A percentile compares a stretch with the other conserved stretches of the same genome.
Evolutionary conservation across 2,329 filamentous ascomycete species (phyloP).

Genomic region (Claviceps fusiformis): DNA sequence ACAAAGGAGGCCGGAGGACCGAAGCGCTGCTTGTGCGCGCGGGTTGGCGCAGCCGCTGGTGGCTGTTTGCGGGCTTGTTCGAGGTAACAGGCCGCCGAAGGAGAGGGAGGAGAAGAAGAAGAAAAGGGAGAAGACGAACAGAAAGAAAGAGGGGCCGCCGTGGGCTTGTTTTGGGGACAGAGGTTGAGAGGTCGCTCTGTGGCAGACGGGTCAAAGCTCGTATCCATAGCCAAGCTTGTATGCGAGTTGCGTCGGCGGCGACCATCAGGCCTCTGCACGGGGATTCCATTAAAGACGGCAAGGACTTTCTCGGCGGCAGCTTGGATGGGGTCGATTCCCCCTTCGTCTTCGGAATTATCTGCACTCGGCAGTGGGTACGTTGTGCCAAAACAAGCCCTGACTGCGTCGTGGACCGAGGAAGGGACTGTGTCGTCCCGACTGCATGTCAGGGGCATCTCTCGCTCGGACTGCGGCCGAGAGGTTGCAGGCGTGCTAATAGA

Average conservation of each 20-base stretch:
- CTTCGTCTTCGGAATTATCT: slow-evolving; percentile 5
- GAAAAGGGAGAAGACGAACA: no score
- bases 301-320: slow-evolving; percentile 10
- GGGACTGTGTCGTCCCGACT: slow-evolving; percentile 2
- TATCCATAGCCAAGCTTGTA: slow-evolving; percentile 4
- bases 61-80: slow-evolving; percentile 10
- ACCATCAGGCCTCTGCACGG: slow-evolving; percentile 7
- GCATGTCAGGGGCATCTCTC: slow-evolving; percentile 13
- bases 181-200: slow-evolving; percentile 25
- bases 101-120: no score
- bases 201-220: slow-evolving; percentile 21
- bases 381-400: not conserved
- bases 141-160: no score
- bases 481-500: slow-evolving; percentile 25
- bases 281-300: slow-evolving; percentile 8
- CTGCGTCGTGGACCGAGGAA: slow-evolving; percentile 1
- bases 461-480: slow-evolving; percentile 27
- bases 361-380: slow-evolving; percentile 2
- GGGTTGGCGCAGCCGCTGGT: slow-evolving; percentile 6
- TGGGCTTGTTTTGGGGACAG: slow-evolving; percentile 8
- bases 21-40: slow-evolving; percentile 7
- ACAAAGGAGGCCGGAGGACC: slow-evolving; percentile 11
- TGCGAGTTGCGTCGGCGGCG: slow-evolving; percentile 8
- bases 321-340: slow-evolving; percentile 6
- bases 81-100: slow-evolving; percentile 9